A percentile compares a stretch with the other conserved stretches of the same genome.
These are phyloP conservation scores for Citrus maxima DNA, from an alignment of 345 rosid species.

Conservation along the genomic window DNA sequence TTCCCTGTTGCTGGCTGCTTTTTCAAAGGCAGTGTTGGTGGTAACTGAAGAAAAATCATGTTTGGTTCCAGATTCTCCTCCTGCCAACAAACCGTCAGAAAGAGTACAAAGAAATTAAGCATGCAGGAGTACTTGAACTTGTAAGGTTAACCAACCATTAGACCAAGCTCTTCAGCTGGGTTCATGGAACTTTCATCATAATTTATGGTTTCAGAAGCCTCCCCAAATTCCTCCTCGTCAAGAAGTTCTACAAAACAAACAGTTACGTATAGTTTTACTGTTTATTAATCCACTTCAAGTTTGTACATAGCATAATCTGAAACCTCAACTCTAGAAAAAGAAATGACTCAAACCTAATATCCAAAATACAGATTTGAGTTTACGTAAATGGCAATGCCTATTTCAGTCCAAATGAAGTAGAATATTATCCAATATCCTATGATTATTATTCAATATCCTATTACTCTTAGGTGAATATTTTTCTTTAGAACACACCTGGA, in stretches of 20 bases:
- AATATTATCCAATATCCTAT: not conserved
- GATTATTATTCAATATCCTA: not conserved
- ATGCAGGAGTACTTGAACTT: conserved; percentile 5
- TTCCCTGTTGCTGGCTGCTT: conserved; percentile 38
- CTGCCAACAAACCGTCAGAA: conserved; percentile 34
- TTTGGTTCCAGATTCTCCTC: conserved; percentile 61
- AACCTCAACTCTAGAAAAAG: not conserved
- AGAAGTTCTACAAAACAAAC: conserved; percentile 51
- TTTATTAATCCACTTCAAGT: not conserved
- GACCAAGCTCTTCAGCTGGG: conserved; percentile 49
- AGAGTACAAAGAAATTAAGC: conserved; percentile 10
- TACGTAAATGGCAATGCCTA: not conserved
- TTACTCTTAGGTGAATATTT: conserved; percentile 2
- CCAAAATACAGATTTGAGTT: not conserved
- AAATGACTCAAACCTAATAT: not conserved
- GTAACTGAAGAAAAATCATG: conserved; percentile 65
- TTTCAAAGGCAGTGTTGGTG: conserved; percentile 52
- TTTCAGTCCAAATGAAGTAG: not conserved
- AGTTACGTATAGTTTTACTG: not conserved
- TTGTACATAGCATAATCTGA: not conserved
- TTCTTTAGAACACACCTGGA: conserved; percentile 53
- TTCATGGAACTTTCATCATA: conserved; percentile 48
- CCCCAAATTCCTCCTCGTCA: conserved; percentile 71
- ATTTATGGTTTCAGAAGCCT: conserved; percentile 18
- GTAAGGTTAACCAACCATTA: conserved; percentile 44